Percentiles rank a stretch among this genome's conserved stretches.
Conservation (phyloP, 2,329 filamentous ascomycete genomes). For the Aspergillus cejpii region DNA sequence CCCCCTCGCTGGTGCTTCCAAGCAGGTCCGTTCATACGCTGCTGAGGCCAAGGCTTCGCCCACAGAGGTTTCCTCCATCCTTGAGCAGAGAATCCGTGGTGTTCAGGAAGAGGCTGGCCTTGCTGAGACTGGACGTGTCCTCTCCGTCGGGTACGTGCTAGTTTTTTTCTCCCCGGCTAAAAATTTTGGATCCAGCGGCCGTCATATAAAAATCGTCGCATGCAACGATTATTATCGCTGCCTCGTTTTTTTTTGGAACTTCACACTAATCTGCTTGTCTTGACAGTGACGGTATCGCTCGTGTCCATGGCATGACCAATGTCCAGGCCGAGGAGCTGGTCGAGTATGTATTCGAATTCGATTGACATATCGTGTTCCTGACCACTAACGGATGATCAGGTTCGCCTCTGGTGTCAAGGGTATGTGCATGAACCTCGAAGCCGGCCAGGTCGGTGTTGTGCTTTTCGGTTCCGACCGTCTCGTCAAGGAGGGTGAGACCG, state of each 20-base stretch:
- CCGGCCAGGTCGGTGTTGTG: constrained; percentile 99
- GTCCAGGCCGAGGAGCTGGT: constrained; percentile 99
- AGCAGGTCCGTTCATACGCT: constrained; percentile 80
- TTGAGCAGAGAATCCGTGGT: constrained; percentile 98
- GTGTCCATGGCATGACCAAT: constrained; percentile 99
- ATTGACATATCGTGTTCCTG: constrained; percentile 16
- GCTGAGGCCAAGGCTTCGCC: constrained; percentile 89
- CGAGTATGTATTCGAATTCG: constrained; percentile 63
- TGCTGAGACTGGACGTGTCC: constrained; percentile 96
- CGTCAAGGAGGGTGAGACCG: constrained; percentile 98
- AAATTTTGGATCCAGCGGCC: constrained; percentile 28
- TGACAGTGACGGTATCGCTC: constrained; percentile 97
- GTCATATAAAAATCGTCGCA: constrained; percentile 27
- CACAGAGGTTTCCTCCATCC: constrained; percentile 97
- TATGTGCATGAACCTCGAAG: constrained; percentile 99
- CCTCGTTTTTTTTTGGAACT: background rate
- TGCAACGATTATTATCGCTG: constrained; percentile 16
- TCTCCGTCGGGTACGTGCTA: constrained; percentile 88
- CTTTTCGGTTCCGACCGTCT: constrained; percentile 99
- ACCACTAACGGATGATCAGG: constrained; percentile 47
- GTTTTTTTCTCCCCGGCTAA: constrained; percentile 15
- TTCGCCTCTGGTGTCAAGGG: constrained; percentile 99
- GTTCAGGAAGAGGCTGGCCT: constrained; percentile 94
- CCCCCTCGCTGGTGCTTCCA: constrained; percentile 62
- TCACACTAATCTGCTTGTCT: constrained; percentile 18